These are phyloP conservation scores for Hortaea werneckii DNA, from an alignment of 2,329 filamentous ascomycete genomes.

Conservation along the genomic window DNA sequence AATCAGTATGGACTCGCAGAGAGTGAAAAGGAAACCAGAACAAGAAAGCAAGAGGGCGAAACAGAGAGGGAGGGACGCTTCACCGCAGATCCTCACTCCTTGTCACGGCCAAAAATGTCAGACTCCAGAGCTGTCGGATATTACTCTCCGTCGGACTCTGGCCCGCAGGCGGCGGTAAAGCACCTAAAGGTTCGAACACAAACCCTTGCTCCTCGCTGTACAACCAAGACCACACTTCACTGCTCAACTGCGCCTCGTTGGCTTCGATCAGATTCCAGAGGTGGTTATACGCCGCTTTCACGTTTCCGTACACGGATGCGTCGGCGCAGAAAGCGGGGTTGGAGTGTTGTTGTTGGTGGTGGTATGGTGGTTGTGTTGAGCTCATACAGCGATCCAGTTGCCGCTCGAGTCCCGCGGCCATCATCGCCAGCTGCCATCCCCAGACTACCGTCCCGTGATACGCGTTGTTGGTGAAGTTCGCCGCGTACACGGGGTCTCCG, in stretches of 20 bases:
- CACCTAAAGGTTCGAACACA: no score
- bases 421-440: slow-evolving; percentile 56
- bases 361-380: slow-evolving; percentile 2
- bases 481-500: slow-evolving; percentile 35
- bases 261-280: slow-evolving; percentile 53
- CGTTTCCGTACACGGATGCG: slow-evolving; percentile 31
- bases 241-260: slow-evolving; percentile 42
- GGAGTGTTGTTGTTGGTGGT: background rate
- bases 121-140: no score
- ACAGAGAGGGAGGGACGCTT: no score
- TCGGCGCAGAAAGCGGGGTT: slow-evolving; percentile 44
- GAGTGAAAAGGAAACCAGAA: no score
- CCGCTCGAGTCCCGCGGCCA: slow-evolving; percentile 49
- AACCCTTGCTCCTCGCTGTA: slow-evolving; percentile 23
- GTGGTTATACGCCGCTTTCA: slow-evolving; percentile 43
- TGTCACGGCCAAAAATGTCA: no score
- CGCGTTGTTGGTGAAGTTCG: slow-evolving; percentile 46
- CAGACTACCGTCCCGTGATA: slow-evolving; percentile 58
- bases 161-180: no score
- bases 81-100: no score
- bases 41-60: no score
- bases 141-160: no score
- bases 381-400: slow-evolving; percentile 45
- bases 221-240: slow-evolving; percentile 55
- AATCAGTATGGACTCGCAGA: no score